A percentile compares a stretch with the other conserved stretches of the same genome.
phyloP scores from a whole-genome alignment of 2,329 filamentous ascomycete genomes.

The Grosmannia clavigera region DNA sequence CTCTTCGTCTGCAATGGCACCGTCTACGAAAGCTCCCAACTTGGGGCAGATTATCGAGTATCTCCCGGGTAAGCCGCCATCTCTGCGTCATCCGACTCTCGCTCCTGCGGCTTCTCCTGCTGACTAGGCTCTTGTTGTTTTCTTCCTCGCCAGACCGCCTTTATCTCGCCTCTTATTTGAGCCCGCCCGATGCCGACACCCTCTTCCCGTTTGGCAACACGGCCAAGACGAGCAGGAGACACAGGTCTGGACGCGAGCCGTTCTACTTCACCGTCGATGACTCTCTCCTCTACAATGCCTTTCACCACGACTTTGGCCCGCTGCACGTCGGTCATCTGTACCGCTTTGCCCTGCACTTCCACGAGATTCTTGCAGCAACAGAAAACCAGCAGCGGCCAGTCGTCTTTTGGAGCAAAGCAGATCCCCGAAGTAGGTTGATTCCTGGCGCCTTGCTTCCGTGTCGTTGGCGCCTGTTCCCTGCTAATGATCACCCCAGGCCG shows the following conservation, averaged over 20 bases:
- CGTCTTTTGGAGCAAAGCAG: constrained; percentile 90
- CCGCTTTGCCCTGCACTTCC: constrained; percentile 88
- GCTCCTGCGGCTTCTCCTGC: background rate
- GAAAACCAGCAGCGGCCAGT: constrained; percentile 83
- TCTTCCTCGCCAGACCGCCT: constrained; percentile 56
- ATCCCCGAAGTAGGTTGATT: constrained; percentile 64
- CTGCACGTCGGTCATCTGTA: constrained; percentile 95
- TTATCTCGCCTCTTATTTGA: constrained; percentile 85
- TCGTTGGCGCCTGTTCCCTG: background rate
- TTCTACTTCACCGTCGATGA: constrained; percentile 96
- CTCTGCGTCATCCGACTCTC: background rate
- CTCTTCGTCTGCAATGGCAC: constrained; percentile 24
- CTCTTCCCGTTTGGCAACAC: constrained; percentile 67
- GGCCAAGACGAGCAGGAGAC: constrained; percentile 58
- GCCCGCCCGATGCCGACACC: constrained; percentile 67
- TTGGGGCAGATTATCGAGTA: constrained; percentile 91
- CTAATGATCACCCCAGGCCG: constrained; percentile 29
- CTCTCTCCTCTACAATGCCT: constrained; percentile 88
- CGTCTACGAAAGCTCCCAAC: constrained; percentile 40
- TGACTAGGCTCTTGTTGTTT: background rate
- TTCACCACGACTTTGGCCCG: constrained; percentile 96
- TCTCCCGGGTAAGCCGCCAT: constrained; percentile 61
- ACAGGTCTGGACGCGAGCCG: constrained; percentile 53
- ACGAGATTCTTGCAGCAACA: constrained; percentile 84
- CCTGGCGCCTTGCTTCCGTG: background rate